Base-by-base conservation (phyloP, 2,329 filamentous ascomycete genomes). In the Trichoderma koningiopsis region DNA sequence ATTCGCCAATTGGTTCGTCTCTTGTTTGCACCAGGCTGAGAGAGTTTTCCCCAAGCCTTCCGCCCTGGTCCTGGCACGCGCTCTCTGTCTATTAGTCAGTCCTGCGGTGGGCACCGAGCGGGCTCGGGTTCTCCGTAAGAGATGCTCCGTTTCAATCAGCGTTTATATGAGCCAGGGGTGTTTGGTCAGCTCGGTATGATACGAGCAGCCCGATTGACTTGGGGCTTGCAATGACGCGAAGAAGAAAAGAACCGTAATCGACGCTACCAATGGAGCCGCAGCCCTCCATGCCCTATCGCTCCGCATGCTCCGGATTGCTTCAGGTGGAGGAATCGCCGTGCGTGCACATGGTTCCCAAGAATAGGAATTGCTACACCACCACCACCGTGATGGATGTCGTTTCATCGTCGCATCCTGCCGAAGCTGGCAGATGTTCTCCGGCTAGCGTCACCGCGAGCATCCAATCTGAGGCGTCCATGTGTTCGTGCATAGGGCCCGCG, bases 391-490 rank as follows among this genome's bases (percentile, higher is more conserved):
- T 29, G 37, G 14, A 16, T 19, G 16, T 29, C 40, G 55, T 58
- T 66, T 65, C 62, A 49, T n/a, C 4, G 16, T 52, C 35, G 53
- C 63, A 37, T 66, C n/a, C 63, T 57, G 29, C 29, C 22, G 43
- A 57, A 57, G 4, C 35, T 49, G 37, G n/a, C 55, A 37, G 31
- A 27, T 56, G 22, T 35, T 56, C 53, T 33, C 27, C 27, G 27
- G 29, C 52, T 56, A 56, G 62, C 52, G 47, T 53, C 35, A 16
- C 29, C 29, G 24, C 22, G 43, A 8, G 47, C 53, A 27, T 43
- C 63, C 63, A 66, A 66, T 66, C 63, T 66, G 27, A 29, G 22
- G 53, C 63, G 63, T 49, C 52, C 63, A 66, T 58, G 63, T 66
- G 63, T 49, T 58, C 55, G 29, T 49, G 63, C 63, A 66, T 66